Base-by-base conservation (phyloP, 805 yeast species). In the Metschnikowia chrysomelidarum region DNA sequence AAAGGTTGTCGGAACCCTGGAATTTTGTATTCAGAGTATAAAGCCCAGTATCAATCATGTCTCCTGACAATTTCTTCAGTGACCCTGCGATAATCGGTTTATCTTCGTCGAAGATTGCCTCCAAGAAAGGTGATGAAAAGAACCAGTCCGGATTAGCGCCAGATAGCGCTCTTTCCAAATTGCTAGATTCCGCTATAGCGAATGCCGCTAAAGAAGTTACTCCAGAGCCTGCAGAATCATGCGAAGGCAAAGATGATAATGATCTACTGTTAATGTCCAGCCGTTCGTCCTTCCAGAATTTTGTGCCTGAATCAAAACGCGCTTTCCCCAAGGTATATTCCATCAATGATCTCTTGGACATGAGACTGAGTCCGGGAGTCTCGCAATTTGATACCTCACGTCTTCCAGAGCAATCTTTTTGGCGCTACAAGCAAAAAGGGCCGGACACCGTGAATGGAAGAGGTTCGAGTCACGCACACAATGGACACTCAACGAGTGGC, bases 371-470 rank as follows among this genome's bases (percentile, higher is more conserved):
- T 16, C 70, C 75, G 10, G 41, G 61, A 8, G 57, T 65, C 21
- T 51, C 52, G 11, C 50, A 54, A 32, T 57, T 61, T 39, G 53
- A 53, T 34, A 33, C 55, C 5, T 50, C 60, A 10, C 43, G 54
- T 19, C 59, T 75, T 43, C 81, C 82, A 3, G 71, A 62, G 23
- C 59, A 54, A 34, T 59, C 65, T 12, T 78, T 76, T 46, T 78
- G 79, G 74, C 64, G 74, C 40, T 50, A 65, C 34, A 62, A 60
- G 43, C 47, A 27, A 33, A 46, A 33, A 24, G 30, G 27, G 21
- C 14, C 17, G 7, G 35, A 27, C 9, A 15, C 14, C n/a, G 19
- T 31, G 10, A 36, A 24, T 13, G 40, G 40, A 5, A 36, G 31
- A 19, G 23, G 24, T 20, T 24, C 30, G 21, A 14, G 18, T 14